These are phyloP conservation scores for Penicillium alfredii DNA, from an alignment of 495 filamentous ascomycete species.

Conservation along the genomic window DNA sequence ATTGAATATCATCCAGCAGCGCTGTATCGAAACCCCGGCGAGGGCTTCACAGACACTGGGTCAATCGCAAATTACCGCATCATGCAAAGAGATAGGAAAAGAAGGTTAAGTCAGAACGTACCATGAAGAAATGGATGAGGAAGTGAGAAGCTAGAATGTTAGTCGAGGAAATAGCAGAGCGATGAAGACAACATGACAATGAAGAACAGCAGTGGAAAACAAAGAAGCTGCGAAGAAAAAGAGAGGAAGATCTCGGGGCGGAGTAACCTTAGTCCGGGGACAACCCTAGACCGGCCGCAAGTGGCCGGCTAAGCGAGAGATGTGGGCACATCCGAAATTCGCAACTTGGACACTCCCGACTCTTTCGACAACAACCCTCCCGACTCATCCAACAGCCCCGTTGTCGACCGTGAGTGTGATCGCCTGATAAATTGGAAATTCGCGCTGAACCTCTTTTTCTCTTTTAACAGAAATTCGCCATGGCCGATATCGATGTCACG, in stretches of 20 bases:
- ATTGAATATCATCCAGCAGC: conserved; percentile 73
- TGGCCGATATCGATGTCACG: conserved; percentile 67
- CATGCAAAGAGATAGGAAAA: conserved; percentile 43
- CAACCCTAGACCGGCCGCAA: conserved; percentile 36
- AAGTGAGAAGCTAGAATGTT: conserved; percentile 1
- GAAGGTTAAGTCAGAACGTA: conserved; percentile 16
- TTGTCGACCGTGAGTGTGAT: conserved; percentile 43
- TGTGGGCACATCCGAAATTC: conserved; percentile 44
- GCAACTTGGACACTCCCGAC: conserved; percentile 41
- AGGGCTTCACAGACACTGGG: conserved; percentile 68
- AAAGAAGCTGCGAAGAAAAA: conserved; percentile 22
- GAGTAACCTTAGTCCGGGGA: conserved; percentile 13
- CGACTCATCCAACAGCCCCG: conserved; percentile 37
- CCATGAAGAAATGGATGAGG: conserved; percentile 19
- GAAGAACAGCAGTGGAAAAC: conserved; percentile 5
- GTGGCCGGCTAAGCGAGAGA: conserved; percentile 29
- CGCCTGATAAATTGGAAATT: conserved; percentile 10
- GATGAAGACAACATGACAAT: conserved; percentile 4
- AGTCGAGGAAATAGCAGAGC: not conserved
- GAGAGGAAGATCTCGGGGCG: conserved; percentile 18
- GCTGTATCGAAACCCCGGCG: conserved; percentile 79
- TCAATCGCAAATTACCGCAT: conserved; percentile 99
- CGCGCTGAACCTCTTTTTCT: conserved; percentile 19
- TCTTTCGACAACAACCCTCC: conserved; percentile 43
- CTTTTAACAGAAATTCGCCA: conserved; percentile 41